Conservation (phyloP, 2,329 filamentous ascomycete genomes). For the Stagonosporopsis rhizophila region DNA sequence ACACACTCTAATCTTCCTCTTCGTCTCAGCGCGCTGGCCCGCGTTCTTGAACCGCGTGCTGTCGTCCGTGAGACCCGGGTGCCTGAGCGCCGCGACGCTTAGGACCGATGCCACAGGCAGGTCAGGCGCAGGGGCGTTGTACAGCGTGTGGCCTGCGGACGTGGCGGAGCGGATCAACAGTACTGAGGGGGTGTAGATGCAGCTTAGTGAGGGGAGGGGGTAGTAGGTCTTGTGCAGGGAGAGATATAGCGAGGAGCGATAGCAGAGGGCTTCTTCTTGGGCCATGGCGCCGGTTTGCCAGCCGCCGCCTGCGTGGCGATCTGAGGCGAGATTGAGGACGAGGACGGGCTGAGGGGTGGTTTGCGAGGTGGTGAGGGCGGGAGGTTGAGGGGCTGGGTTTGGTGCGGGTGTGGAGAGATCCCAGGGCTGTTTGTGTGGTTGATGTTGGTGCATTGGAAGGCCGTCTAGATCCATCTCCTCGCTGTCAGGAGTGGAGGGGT, state of each 20-base stretch:
- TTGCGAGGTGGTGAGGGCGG: not conserved
- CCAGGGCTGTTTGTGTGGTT: not conserved
- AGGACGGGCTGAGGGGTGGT: constrained; percentile 53
- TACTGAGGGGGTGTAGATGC: constrained; percentile 67
- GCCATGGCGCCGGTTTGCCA: constrained; percentile 68
- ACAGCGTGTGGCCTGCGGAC: constrained; percentile 55
- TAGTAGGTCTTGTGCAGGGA: constrained; percentile 60
- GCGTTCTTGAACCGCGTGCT: constrained; percentile 25
- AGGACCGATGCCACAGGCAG: constrained; percentile 65
- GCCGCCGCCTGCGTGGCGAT: constrained; percentile 65
- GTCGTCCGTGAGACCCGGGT: constrained; percentile 45
- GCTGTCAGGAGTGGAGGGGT: not conserved
- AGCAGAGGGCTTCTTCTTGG: constrained; percentile 74
- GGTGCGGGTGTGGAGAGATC: not conserved
- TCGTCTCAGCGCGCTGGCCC: constrained; percentile 61
- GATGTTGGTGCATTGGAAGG: not conserved
- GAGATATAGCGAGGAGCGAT: constrained; percentile 63
- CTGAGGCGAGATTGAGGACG: constrained; percentile 72
- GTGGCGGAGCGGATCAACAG: constrained; percentile 64
- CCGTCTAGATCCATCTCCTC: constrained; percentile 10
- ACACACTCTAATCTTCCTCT: constrained; percentile 68
- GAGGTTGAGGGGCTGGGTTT: not conserved
- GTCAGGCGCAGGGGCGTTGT: constrained; percentile 31
- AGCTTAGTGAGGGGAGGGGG: constrained; percentile 59
- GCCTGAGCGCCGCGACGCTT: constrained; percentile 64